These are phyloP conservation scores for Sordaria brevicollis DNA, from an alignment of 495 filamentous ascomycete genomes.

Conservation along the genomic window DNA sequence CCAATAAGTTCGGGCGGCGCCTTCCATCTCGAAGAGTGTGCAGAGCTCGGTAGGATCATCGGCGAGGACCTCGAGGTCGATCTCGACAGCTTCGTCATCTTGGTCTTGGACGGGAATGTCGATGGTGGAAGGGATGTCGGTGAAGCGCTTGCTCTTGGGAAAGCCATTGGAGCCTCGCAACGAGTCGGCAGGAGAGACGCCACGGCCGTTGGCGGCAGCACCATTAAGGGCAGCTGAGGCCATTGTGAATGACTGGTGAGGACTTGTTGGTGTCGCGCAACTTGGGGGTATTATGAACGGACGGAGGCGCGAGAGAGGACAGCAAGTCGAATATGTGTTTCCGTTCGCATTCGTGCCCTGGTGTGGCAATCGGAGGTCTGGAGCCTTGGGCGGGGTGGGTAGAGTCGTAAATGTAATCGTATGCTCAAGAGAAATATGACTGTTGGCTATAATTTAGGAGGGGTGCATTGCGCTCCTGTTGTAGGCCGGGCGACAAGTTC, in stretches of 20 bases:
- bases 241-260: slow-evolving; percentile 11
- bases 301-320: background rate
- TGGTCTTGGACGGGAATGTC: slow-evolving; percentile 80
- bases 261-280: background rate
- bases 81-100: slow-evolving; percentile 80
- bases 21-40: slow-evolving; percentile 84
- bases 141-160: slow-evolving; percentile 52
- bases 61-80: slow-evolving; percentile 77
- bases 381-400: background rate
- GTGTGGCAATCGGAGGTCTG: background rate
- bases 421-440: background rate
- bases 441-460: background rate
- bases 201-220: slow-evolving; percentile 4
- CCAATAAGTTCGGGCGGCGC: slow-evolving; percentile 80
- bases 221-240: slow-evolving; percentile 18
- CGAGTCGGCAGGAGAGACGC: slow-evolving; percentile 1
- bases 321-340: background rate
- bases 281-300: background rate
- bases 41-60: slow-evolving; percentile 96
- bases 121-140: slow-evolving; percentile 78
- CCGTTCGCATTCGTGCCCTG: background rate
- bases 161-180: slow-evolving; percentile 18
- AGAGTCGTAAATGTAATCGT: background rate
- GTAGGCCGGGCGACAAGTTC: background rate
- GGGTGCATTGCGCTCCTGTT: background rate